Evolutionary conservation across 208 protist species (phyloP).

Genomic region (Crithidia expoeki): DNA sequence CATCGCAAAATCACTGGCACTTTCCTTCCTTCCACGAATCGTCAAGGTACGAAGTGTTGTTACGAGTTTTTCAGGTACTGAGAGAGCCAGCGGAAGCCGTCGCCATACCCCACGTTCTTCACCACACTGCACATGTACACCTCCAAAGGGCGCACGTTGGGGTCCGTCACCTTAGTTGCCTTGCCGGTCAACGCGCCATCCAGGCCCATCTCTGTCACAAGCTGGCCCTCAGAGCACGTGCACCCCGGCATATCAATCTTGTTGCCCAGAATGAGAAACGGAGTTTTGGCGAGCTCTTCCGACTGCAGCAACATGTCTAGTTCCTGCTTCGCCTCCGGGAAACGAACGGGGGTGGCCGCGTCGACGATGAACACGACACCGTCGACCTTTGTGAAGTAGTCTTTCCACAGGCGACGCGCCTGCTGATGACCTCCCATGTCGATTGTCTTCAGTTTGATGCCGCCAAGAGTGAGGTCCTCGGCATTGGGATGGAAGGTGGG

Average conservation of each 20-base stretch:
- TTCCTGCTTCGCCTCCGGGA: slow-evolving; percentile 96
- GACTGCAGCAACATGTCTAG: slow-evolving; percentile 96
- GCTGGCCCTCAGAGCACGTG: slow-evolving; percentile 95
- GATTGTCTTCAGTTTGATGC: slow-evolving; percentile 98
- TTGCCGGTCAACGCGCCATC: slow-evolving; percentile 94
- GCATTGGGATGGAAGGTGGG: slow-evolving; percentile 94
- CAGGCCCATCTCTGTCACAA: slow-evolving; percentile 93
- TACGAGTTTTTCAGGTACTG: slow-evolving; percentile 91
- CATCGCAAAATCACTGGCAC: background rate
- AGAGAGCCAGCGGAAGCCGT: slow-evolving; percentile 97
- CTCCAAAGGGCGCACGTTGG: slow-evolving; percentile 95
- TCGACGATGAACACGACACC: slow-evolving; percentile 99
- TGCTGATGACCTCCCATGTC: slow-evolving; percentile 99
- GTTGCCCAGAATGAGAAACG: slow-evolving; percentile 99
- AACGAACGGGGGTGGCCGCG: slow-evolving; percentile 94
- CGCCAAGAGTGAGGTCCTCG: slow-evolving; percentile 98
- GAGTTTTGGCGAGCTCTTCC: slow-evolving; percentile 95
- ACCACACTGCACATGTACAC: slow-evolving; percentile 99
- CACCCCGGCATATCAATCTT: slow-evolving; percentile 98
- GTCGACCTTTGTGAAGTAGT: slow-evolving; percentile 99
- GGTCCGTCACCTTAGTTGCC: slow-evolving; percentile 82
- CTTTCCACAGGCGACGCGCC: slow-evolving; percentile 97
- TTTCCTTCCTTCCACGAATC: background rate
- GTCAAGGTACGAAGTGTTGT: background rate
- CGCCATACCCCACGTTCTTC: slow-evolving; percentile 97